Percentiles rank a stretch among this genome's conserved stretches.
Conservation (phyloP, 1,284 basidiomycete genomes). For the Trichosporon inkin region DNA sequence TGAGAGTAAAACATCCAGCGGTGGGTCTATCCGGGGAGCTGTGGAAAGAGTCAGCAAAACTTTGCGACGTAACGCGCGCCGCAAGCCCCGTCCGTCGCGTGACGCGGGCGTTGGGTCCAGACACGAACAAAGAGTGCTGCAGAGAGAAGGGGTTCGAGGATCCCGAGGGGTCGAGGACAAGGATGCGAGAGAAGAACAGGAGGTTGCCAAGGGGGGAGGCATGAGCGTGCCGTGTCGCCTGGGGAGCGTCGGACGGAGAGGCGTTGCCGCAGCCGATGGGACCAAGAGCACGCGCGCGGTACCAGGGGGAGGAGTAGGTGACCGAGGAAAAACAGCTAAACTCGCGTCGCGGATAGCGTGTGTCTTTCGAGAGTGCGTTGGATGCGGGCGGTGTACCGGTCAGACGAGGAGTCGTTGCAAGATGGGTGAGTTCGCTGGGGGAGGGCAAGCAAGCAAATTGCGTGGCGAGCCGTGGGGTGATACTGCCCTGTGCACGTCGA, state of each 20-base stretch:
- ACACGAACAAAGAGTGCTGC: constrained; percentile 10
- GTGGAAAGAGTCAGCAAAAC: constrained; percentile 4
- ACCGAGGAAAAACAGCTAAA: neutral
- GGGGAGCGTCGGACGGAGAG: constrained; percentile 7
- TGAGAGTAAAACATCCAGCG: constrained; percentile 39
- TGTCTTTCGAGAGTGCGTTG: neutral
- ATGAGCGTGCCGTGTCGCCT: constrained; percentile 21
- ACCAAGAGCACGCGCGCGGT: neutral
- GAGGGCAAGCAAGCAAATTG: neutral
- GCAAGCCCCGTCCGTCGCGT: too few relatives aligned
- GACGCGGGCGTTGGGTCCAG: neutral
- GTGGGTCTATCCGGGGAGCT: constrained; percentile 17
- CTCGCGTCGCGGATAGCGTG: neutral
- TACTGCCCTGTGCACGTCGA: neutral
- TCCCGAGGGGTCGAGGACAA: constrained; percentile 13
- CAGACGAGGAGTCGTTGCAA: neutral
- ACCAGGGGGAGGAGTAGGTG: neutral
- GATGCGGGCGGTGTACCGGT: neutral
- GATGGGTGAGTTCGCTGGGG: neutral
- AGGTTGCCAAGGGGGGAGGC: constrained; percentile 23
- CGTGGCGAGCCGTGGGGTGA: constrained; percentile 2
- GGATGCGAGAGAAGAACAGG: constrained; percentile 10
- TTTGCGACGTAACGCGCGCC: neutral
- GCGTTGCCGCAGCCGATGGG: constrained; percentile 7
- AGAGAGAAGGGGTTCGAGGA: constrained; percentile 11